Conservation (phyloP, 495 filamentous ascomycete species). For the Jackrogersella multiformis region DNA sequence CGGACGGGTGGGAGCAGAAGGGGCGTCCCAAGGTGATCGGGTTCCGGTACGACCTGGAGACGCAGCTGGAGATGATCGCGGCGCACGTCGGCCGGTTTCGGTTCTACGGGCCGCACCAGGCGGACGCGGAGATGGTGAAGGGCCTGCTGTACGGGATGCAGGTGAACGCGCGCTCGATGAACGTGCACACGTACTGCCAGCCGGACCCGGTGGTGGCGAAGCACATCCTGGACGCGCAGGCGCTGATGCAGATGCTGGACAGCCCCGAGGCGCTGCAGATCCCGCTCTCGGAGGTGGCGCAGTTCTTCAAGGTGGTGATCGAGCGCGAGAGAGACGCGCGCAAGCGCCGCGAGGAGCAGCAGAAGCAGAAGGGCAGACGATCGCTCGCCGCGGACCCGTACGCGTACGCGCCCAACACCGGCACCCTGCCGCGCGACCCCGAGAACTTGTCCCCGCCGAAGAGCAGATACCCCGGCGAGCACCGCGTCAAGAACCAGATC, state of each 20-base stretch:
- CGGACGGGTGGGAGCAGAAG: slow-evolving; percentile 52
- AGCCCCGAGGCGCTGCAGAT: slow-evolving; percentile 46
- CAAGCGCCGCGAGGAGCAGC: neutral
- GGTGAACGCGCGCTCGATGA: slow-evolving; percentile 51
- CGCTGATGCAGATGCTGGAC: slow-evolving; percentile 50
- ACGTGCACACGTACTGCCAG: slow-evolving; percentile 56
- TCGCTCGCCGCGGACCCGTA: too few relatives aligned
- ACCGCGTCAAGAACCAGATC: slow-evolving; percentile 29
- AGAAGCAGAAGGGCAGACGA: neutral
- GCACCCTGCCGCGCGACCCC: neutral
- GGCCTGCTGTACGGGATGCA: slow-evolving; percentile 54
- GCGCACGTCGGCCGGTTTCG: slow-evolving; percentile 53
- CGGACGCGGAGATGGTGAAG: slow-evolving; percentile 34
- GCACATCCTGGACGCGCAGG: slow-evolving; percentile 53
- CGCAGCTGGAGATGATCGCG: slow-evolving; percentile 55
- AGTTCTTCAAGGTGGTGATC: slow-evolving; percentile 51
- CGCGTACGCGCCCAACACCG: neutral
- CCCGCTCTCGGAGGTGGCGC: slow-evolving; percentile 48
- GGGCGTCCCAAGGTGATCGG: slow-evolving; percentile 55
- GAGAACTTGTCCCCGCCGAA: slow-evolving; percentile 11
- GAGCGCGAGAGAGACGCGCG: slow-evolving; percentile 40
- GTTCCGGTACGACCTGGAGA: slow-evolving; percentile 61
- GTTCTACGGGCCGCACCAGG: slow-evolving; percentile 51
- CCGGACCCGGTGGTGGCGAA: slow-evolving; percentile 59
- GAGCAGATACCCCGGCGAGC: slow-evolving; percentile 16